These are phyloP conservation scores for Apiospora phragmitis DNA, from an alignment of 2,329 filamentous ascomycete species.

Conservation along the genomic window DNA sequence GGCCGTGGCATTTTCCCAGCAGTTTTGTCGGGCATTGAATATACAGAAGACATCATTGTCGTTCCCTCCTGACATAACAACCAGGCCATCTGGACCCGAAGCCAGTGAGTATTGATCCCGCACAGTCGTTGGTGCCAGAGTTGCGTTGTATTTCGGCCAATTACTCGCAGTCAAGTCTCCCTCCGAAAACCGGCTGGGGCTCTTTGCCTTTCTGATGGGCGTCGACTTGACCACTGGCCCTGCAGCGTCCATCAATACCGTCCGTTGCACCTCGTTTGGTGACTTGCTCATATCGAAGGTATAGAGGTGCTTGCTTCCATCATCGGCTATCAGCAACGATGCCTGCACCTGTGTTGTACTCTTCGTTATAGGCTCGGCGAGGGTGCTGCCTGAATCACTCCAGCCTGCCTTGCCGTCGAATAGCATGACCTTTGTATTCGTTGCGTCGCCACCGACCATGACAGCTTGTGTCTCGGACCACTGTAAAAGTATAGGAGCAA, in stretches of 20 bases:
- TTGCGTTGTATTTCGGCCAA: constrained; percentile 80
- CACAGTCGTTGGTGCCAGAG: constrained; percentile 64
- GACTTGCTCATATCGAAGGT: constrained; percentile 73
- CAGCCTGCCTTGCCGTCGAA: constrained; percentile 68
- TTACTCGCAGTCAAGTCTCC: constrained; percentile 55
- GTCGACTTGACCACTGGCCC: constrained; percentile 54
- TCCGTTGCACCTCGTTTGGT: constrained; percentile 74
- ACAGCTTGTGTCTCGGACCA: constrained; percentile 73
- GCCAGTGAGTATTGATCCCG: constrained; percentile 74
- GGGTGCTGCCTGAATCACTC: constrained; percentile 63
- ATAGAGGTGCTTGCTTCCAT: constrained; percentile 77
- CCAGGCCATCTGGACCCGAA: constrained; percentile 62
- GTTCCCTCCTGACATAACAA: constrained; percentile 79
- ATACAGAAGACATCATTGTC: constrained; percentile 67
- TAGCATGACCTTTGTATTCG: constrained; percentile 69
- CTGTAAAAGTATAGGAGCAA: constrained; percentile 69
- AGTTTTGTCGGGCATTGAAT: constrained; percentile 74
- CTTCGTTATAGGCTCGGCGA: constrained; percentile 62
- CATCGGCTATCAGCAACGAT: constrained; percentile 67
- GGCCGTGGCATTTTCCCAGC: constrained; percentile 72
- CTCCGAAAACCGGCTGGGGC: constrained; percentile 26
- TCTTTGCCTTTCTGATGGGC: constrained; percentile 33
- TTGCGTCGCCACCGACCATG: constrained; percentile 70
- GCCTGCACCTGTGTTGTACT: constrained; percentile 58
- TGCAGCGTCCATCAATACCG: constrained; percentile 63